Conservation (phyloP, 495 filamentous ascomycete species). For the Annulohypoxylon moriforme region DNA sequence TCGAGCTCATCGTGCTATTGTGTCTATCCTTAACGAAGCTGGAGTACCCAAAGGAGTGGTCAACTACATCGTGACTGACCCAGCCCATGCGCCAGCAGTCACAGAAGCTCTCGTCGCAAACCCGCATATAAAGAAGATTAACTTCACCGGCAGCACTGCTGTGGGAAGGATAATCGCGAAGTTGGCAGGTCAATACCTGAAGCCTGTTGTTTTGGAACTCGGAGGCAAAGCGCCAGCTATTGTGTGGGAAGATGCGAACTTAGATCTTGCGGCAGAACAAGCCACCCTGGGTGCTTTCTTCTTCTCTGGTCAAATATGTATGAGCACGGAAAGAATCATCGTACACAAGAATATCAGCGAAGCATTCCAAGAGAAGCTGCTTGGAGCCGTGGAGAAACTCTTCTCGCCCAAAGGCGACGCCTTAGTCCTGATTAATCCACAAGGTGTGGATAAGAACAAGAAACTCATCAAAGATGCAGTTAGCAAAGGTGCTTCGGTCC, state of each 20-base stretch:
- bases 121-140: slow-evolving; percentile 69
- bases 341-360: slow-evolving; percentile 76
- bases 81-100: slow-evolving; percentile 64
- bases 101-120: slow-evolving; percentile 67
- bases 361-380: slow-evolving; percentile 72
- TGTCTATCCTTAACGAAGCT: slow-evolving; percentile 76
- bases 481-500: slow-evolving; percentile 72
- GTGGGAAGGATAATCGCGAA: slow-evolving; percentile 69
- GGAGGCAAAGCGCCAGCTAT: slow-evolving; percentile 75
- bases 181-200: slow-evolving; percentile 70
- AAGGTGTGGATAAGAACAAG: slow-evolving; percentile 74
- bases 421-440: slow-evolving; percentile 69
- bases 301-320: slow-evolving; percentile 82
- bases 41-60: slow-evolving; percentile 72
- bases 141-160: slow-evolving; percentile 72
- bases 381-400: slow-evolving; percentile 60
- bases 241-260: slow-evolving; percentile 73
- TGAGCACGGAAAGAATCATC: slow-evolving; percentile 89
- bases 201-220: slow-evolving; percentile 75
- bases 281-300: slow-evolving; percentile 66
- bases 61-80: slow-evolving; percentile 66
- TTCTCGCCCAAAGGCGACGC: slow-evolving; percentile 63
- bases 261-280: slow-evolving; percentile 65
- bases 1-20: slow-evolving; percentile 77
- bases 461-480: slow-evolving; percentile 73